phyloP scores from a whole-genome alignment of 331 rosid genomes.

The Erythrophleum ivorense region DNA sequence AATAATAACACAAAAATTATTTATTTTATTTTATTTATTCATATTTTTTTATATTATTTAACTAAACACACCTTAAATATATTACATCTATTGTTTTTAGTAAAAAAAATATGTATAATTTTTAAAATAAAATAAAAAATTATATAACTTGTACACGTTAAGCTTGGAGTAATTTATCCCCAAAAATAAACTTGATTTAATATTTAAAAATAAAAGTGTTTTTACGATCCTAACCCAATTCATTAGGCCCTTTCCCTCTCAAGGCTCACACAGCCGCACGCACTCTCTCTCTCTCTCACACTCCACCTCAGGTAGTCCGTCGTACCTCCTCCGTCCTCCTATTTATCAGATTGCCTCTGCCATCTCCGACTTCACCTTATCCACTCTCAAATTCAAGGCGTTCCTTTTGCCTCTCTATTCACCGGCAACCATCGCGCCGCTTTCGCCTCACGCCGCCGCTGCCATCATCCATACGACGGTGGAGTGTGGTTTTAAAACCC shows the following conservation, averaged over 20 bases:
- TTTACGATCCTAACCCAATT: background rate
- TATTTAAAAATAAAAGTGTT: background rate
- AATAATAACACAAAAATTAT: no score
- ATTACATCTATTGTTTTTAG: no score
- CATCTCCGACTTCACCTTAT: constrained; percentile 1
- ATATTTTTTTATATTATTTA: no score
- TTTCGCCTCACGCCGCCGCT: background rate
- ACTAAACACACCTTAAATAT: no score
- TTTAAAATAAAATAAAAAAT: no score
- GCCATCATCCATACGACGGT: constrained; percentile 29
- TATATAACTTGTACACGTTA: no score
- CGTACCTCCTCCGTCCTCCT: background rate
- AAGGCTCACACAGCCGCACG: constrained; percentile 21
- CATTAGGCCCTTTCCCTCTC: background rate
- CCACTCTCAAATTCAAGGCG: background rate
- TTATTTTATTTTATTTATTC: no score
- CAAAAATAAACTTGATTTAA: background rate
- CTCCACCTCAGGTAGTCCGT: constrained; percentile 11
- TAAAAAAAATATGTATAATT: no score
- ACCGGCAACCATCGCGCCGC: constrained; percentile 32
- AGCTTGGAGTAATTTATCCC: no score
- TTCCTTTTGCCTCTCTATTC: background rate
- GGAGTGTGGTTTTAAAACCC: constrained; percentile 8
- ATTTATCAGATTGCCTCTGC: background rate
- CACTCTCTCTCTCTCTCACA: background rate